Conservation (phyloP, 768 basidiomycete species). For the Daedaleopsis sinensis region DNA sequence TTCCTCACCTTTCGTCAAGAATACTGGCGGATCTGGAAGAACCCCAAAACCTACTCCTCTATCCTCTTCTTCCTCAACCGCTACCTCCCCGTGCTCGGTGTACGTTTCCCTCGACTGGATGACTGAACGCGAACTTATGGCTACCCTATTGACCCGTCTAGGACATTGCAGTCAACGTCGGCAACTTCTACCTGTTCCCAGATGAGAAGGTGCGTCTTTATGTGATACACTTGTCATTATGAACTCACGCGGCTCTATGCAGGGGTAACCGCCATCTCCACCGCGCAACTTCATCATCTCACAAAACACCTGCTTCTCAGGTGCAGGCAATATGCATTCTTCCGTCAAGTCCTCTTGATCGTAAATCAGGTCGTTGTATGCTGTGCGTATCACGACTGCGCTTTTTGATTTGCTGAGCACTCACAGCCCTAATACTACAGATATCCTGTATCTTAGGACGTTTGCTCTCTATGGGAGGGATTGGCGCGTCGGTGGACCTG, state of each 20-base stretch:
- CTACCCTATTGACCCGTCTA: background rate
- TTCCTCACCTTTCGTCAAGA: conserved; percentile 39
- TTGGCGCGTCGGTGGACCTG: conserved; percentile 37
- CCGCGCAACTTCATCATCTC: background rate
- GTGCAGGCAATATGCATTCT: conserved; percentile 42
- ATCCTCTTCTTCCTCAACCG: conserved; percentile 53
- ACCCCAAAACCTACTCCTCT: conserved; percentile 40
- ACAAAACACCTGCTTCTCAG: conserved; percentile 27
- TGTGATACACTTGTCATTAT: background rate
- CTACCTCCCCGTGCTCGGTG: conserved; percentile 47
- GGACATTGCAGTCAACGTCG: conserved; percentile 26
- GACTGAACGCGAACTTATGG: background rate
- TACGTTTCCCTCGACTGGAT: background rate
- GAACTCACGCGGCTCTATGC: background rate
- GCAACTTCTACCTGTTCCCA: conserved; percentile 22
- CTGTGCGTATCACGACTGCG: conserved; percentile 35
- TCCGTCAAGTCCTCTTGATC: conserved; percentile 46
- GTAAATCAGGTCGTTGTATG: conserved; percentile 49
- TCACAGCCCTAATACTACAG: conserved; percentile 3
- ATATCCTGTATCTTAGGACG: conserved; percentile 47
- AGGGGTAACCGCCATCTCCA: conserved; percentile 20
- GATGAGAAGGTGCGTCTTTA: conserved; percentile 18
- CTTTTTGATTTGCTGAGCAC: background rate
- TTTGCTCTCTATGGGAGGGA: conserved; percentile 52
- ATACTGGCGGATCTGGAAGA: conserved; percentile 47